Conservation (phyloP, 805 yeast species). For the Clavispora santaluciae region DNA sequence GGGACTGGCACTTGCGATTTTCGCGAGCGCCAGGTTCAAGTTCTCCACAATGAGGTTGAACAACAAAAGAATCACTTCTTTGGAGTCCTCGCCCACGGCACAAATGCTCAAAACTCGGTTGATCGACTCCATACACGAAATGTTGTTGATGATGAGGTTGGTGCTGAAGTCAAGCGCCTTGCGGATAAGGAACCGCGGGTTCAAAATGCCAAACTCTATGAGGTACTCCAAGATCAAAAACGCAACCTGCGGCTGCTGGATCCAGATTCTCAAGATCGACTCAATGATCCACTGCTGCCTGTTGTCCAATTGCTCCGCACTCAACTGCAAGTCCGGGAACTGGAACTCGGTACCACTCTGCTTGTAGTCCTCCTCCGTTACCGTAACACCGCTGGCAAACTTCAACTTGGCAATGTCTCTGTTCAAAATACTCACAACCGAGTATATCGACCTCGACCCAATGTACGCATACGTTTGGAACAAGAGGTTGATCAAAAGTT, state of each 20-base stretch:
- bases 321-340: conserved; percentile 24
- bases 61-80: conserved; percentile 16
- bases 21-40: conserved; percentile 22
- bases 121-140: conserved; percentile 41
- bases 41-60: conserved; percentile 26
- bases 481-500: conserved; percentile 52
- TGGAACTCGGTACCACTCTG: conserved; percentile 25
- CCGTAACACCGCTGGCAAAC: conserved; percentile 29
- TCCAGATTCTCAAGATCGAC: conserved; percentile 38
- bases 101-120: conserved; percentile 28
- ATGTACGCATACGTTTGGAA: conserved; percentile 72
- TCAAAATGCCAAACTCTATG: conserved; percentile 34
- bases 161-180: conserved; percentile 22
- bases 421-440: conserved; percentile 37
- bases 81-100: conserved; percentile 15
- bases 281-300: conserved; percentile 37
- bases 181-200: conserved; percentile 24
- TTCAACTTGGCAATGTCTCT: conserved; percentile 39
- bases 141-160: conserved; percentile 36
- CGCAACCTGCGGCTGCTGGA: conserved; percentile 42
- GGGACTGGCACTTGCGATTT: conserved; percentile 12
- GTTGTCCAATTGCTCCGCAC: conserved; percentile 19
- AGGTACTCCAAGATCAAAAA: conserved; percentile 40
- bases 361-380: conserved; percentile 27
- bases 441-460: conserved; percentile 79